Base-by-base conservation (phyloP, 805 yeast species). In the Ogataea salicorniae region DNA sequence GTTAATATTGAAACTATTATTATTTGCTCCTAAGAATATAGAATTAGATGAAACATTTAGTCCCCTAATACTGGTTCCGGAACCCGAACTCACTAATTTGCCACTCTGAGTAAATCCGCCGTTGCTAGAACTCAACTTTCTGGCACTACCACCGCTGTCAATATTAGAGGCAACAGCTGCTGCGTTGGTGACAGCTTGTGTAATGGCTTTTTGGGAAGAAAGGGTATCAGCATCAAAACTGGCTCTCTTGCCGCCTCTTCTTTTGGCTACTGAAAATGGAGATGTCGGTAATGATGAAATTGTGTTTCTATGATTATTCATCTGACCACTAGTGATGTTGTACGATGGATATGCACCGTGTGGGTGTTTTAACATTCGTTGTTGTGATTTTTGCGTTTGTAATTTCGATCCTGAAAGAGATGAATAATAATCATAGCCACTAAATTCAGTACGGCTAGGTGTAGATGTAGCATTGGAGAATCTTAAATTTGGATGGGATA, bases 201-300 rank as follows among this genome's bases (percentile, higher is more conserved):
- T 20, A 39, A 16, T 31, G n/a, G 26, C 15, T 16, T n/a, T 34
- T 23, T 41, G 44, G 14, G 16, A 15, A 5, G 39, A 39, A 14
- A 11, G 5, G 2, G 16, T 22, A 8, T 37, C 22, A 9, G 29
- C 36, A 22, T 43, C 46, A 34, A 43, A 33, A 13, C 43, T 39
- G 5, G 36, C 20, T 44, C 42, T 34, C 31, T 39, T 39, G 17
- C 15, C 7, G 5, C 8, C 15, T 34, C 23, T 16, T 39, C 18
- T 18, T 26, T 35, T 36, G 2, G 26, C 7, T 6, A 11, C 9
- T 6, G 44, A 33, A 15, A 42, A 44, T 8, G 54, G 54, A 2
- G 57, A 53, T 8, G 49, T 46, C n/a, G 57, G 54, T 31, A 51
- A 18, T 23, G 57, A 44, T 11, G 46, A 44, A 18, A 44, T 39